These are phyloP conservation scores for Spizellomyces punctatus DNA, from an alignment of 192 early-diverging fungal species.

Conservation along the genomic window DNA sequence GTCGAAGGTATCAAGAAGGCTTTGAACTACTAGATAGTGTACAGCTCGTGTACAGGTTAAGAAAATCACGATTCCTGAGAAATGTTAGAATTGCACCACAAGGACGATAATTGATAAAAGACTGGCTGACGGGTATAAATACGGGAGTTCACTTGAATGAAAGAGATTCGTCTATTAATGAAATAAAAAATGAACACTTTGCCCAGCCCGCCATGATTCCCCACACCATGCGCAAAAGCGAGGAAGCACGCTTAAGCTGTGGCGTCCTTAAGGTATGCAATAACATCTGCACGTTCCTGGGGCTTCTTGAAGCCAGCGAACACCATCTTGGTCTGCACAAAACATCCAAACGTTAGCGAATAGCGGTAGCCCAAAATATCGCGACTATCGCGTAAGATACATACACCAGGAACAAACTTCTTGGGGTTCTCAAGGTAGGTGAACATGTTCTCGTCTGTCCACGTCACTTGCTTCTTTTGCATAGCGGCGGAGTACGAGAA, in stretches of 20 bases:
- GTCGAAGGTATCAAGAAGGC: constrained; percentile 86
- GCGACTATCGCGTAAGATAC: neutral
- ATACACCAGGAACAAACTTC: constrained; percentile 70
- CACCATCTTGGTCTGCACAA: constrained; percentile 88
- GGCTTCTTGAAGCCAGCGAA: constrained; percentile 91
- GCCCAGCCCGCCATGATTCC: no score
- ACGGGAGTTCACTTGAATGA: no score
- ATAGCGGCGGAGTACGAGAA: constrained; percentile 95
- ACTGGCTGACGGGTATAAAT: no score
- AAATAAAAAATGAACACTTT: no score
- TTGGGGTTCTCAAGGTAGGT: constrained; percentile 98
- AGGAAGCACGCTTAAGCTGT: constrained; percentile 36
- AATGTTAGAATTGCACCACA: no score
- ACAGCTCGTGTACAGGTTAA: no score
- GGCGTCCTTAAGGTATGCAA: constrained; percentile 88
- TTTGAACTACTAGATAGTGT: constrained; percentile 57
- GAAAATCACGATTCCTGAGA: no score
- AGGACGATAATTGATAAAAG: no score
- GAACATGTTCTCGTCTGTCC: constrained; percentile 91
- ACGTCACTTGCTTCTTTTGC: constrained; percentile 79
- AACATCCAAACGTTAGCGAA: constrained; percentile 49
- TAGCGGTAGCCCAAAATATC: neutral
- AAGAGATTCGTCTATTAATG: no score
- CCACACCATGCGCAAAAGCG: no score
- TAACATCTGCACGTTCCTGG: constrained; percentile 71